Evolutionary conservation across 2,329 filamentous ascomycete genomes (phyloP).

Genomic region (Scedosporium aurantiacum): DNA sequence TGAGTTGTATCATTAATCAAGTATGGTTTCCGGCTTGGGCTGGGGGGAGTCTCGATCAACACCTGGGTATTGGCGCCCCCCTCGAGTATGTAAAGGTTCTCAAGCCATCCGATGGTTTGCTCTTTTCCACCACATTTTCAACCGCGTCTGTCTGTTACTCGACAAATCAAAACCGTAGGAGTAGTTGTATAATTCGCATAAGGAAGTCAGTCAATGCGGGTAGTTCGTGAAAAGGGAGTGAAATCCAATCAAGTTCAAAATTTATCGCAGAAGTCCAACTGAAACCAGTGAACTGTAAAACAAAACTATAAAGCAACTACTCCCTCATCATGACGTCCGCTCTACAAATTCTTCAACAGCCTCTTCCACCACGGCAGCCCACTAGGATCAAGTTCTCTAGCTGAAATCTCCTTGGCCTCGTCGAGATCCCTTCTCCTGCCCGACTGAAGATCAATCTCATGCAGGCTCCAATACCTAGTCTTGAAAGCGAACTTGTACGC

Average conservation of each 20-base stretch:
- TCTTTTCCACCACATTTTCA: no score
- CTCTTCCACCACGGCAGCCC: conserved; percentile 30
- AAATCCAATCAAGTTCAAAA: no score
- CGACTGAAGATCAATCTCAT: conserved; percentile 45
- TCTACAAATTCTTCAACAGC: conserved; percentile 29
- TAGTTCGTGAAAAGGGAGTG: no score
- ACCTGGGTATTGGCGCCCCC: no score
- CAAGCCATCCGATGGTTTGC: no score
- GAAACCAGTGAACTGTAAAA: neutral
- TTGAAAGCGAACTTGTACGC: conserved; percentile 43
- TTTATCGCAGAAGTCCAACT: no score
- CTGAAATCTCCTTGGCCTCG: conserved; percentile 23
- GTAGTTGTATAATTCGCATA: no score
- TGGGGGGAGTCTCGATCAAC: no score
- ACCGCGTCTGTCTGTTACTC: no score
- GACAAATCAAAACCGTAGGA: no score
- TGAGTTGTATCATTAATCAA: neutral
- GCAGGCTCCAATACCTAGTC: conserved; percentile 36
- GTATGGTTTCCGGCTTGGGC: neutral
- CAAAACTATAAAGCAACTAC: neutral
- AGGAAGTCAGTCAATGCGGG: no score
- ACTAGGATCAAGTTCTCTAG: conserved; percentile 14
- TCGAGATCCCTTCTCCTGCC: conserved; percentile 46
- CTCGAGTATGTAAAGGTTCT: no score
- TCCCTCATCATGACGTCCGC: neutral